Percentiles rank a stretch among this genome's conserved stretches.
Conservation (phyloP, 2,329 filamentous ascomycete species). For the Didymella exigua region DNA sequence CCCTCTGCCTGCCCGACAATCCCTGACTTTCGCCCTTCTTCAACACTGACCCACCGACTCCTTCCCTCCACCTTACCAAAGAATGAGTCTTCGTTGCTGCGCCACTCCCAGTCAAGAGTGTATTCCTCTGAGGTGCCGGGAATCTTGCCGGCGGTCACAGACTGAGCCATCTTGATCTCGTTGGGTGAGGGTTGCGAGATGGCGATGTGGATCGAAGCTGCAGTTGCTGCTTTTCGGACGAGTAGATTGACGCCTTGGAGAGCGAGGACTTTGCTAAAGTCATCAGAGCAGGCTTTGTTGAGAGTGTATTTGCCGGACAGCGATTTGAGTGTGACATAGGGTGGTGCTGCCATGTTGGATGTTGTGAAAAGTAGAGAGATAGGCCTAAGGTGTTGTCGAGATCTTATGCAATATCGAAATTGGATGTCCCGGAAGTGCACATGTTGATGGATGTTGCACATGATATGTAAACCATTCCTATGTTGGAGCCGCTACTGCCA, state of each 20-base stretch:
- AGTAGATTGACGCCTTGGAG: slow-evolving; percentile 20
- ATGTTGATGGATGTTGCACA: no score
- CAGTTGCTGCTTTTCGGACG: slow-evolving; percentile 17
- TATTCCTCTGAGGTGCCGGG: slow-evolving; percentile 21
- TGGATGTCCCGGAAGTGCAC: no score
- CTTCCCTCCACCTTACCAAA: slow-evolving; percentile 20
- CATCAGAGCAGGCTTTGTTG: slow-evolving; percentile 21
- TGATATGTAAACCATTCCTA: neutral
- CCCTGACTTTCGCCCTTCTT: slow-evolving; percentile 8
- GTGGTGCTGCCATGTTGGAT: slow-evolving; percentile 16
- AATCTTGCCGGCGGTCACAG: slow-evolving; percentile 18
- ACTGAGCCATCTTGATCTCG: slow-evolving; percentile 20
- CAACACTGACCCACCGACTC: slow-evolving; percentile 20
- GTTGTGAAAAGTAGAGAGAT: neutral
- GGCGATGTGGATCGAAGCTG: slow-evolving; percentile 20
- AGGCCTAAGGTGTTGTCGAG: no score
- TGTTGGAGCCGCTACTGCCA: neutral
- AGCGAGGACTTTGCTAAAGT: slow-evolving; percentile 20
- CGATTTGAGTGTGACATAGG: slow-evolving; percentile 13
- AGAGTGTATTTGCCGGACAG: slow-evolving; percentile 19
- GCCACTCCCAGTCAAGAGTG: slow-evolving; percentile 20
- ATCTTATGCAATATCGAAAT: no score
- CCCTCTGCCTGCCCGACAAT: slow-evolving; percentile 5
- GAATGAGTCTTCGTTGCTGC: slow-evolving; percentile 20
- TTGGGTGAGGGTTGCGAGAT: slow-evolving; percentile 18